Evolutionary conservation across 1,139 yeast genomes (phyloP), one percentile per base, ranked within the genome.

Genomic region (Magnusiomyces suaveolens): DNA sequence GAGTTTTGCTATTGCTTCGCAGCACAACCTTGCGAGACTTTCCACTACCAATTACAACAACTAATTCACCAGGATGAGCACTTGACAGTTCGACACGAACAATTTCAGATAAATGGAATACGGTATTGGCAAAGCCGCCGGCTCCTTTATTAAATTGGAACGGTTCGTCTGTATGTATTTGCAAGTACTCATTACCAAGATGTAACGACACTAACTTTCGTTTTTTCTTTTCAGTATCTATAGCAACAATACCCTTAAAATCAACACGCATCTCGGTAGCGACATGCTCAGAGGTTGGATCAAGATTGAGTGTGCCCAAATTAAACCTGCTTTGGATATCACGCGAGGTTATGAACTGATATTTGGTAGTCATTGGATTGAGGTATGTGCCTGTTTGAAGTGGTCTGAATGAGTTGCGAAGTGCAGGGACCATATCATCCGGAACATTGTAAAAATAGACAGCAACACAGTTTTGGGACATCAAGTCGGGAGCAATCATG

Each of bases 151-250:
- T 74, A 29, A 79, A 74, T 59, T 80, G 84, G 48, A 80, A 78
- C 4, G 85, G 75, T 36, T 72, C 69, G 49, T 75, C 67, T 62
- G 75, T 70, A 54, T 70, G 62, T 2, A 87, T 69, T 62, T 85
- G 90, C 48, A 87, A 66, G 71, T 76, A 84, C 60, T 80, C 82
- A 54, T 84, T 77, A 10, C 96, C 96, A 56, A 88, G 76, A 61
- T 81, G 81, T 56, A 88, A 59, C 0, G 79, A 76, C 1, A 84
- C 84, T 10, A 32, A 24, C 24, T 12, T 48, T 38, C 44, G 41
- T 10, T 24, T 49, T 16, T 48, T 57, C 51, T 46, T 51, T 26
- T 25, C 52, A 14, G 53, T 23, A 26, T 56, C 47, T 33, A 53
- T 50, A 38, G 47, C 51, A 8, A 41, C 50, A 8, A 59, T 60